These are phyloP conservation scores for Syzygium syzygioides DNA, from an alignment of 441 rosid genomes.

Conservation along the genomic window DNA sequence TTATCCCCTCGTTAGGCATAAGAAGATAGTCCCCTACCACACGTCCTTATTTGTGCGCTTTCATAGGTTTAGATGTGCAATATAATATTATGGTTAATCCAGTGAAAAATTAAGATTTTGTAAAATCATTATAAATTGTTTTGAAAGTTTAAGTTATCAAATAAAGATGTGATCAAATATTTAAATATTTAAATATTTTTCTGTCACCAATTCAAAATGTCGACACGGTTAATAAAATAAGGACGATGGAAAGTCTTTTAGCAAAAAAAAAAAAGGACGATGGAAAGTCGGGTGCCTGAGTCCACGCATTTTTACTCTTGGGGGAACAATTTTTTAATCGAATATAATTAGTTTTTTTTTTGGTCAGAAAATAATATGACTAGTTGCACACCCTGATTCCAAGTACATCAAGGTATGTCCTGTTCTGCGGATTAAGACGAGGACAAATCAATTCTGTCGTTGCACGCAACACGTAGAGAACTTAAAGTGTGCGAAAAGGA, in stretches of 20 bases:
- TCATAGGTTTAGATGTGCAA: not conserved
- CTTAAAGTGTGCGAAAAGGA: not conserved
- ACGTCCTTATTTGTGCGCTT: not conserved
- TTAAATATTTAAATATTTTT: not conserved
- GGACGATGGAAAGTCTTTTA: not conserved
- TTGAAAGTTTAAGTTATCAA: too few species aligned
- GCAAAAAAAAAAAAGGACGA: not conserved
- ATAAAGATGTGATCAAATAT: too few species aligned
- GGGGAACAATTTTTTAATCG: not conserved
- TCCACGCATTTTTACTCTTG: not conserved
- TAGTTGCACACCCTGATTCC: not conserved
- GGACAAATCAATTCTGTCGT: not conserved
- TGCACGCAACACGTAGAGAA: not conserved
- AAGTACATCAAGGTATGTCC: not conserved
- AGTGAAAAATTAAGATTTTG: too few species aligned
- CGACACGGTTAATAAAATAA: too few species aligned
- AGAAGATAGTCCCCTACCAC: not conserved
- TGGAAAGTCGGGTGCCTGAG: not conserved
- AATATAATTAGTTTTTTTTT: too few species aligned
- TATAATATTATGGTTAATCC: not conserved
- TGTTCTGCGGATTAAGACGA: not conserved
- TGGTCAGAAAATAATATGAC: not conserved
- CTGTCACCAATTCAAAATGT: not conserved
- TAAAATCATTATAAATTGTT: fast-evolving
- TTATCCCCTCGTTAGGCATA: not conserved